Evolutionary conservation across 495 filamentous ascomycete genomes (phyloP), one percentile per base, ranked within the genome.

Genomic region (Tuber borchii): DNA sequence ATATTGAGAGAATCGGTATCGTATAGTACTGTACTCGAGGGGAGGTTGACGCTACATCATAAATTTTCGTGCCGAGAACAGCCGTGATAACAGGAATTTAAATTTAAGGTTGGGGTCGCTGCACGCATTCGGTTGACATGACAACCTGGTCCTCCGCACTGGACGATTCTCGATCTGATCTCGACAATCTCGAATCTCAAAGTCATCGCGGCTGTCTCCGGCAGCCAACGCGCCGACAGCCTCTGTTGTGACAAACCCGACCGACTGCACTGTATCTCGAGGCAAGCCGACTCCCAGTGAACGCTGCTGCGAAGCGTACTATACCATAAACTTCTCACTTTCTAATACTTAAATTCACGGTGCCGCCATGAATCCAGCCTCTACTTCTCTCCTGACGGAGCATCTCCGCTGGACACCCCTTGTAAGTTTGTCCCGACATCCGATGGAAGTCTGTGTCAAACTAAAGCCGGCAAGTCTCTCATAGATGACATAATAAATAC

Each of bases 401-500:
- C 95, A 98, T 83, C 91, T 99, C 81, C 92, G 92, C 77, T 97
- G 97, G 81, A 95, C 95, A 2, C 95, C 95, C 40, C 87, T 97
- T 77, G 95, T 97, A 83, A 84, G 90, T 87, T 72, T 73, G 37
- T 37, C 73, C 73, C 40, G 31, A 69, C 61, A 56, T 75, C 61
- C 26, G 73, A 79, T 84, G 71, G 83, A 77, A 46, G 19, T 31
- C 70, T 34, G 70, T 73, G 69, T 76, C 72, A 75, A 70, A 34
- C 71, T 71, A 40, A 69, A 43, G 20, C n/a, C 14, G 20, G 48
- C 40, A 80, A 97, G 94, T 91, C 91, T 76, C 88, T 99, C 37
- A 90, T 99, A 83, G 95, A 99, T 87, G 95, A 98, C 83, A 92
- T 99, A 77, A 97, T 98, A 85, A 97, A 99, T 86, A 90, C 90